Conservation (phyloP, 2,329 filamentous ascomycete species). For the Triangularia setosa region DNA sequence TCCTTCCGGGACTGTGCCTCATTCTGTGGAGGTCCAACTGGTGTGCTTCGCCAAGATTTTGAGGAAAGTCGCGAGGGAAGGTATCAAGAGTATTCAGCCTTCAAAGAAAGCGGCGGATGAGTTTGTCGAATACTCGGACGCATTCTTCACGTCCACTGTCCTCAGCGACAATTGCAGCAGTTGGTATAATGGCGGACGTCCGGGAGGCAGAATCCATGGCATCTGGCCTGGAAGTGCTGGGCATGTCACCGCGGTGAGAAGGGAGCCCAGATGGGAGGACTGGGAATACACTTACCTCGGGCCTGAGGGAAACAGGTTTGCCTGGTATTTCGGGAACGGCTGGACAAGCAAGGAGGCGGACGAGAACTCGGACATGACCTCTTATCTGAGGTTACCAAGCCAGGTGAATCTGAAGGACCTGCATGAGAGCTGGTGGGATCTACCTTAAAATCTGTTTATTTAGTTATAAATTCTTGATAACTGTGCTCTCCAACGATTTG, state of each 20-base stretch:
- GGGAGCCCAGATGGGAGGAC: constrained; percentile 54
- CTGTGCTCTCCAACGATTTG: too few species aligned
- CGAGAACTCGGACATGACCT: constrained; percentile 55
- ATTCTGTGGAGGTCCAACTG: constrained; percentile 62
- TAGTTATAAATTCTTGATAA: not conserved
- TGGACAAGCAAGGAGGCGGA: constrained; percentile 58
- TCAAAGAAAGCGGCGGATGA: constrained; percentile 59
- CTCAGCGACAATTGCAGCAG: constrained; percentile 61
- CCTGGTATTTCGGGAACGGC: constrained; percentile 65
- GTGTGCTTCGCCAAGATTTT: constrained; percentile 64
- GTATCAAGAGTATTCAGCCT: constrained; percentile 59
- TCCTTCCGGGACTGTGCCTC: constrained; percentile 62
- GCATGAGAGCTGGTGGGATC: constrained; percentile 65
- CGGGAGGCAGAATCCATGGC: constrained; percentile 62
- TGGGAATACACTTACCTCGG: constrained; percentile 47
- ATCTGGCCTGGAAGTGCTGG: constrained; percentile 66
- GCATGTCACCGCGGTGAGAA: constrained; percentile 55
- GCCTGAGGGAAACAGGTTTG: constrained; percentile 47
- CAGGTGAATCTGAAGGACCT: constrained; percentile 57
- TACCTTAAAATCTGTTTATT: constrained; percentile 27
- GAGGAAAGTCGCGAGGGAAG: constrained; percentile 62
- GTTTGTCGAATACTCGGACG: constrained; percentile 56
- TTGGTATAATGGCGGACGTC: constrained; percentile 66
- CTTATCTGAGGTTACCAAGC: constrained; percentile 55
- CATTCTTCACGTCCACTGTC: constrained; percentile 53